Conservation (phyloP, 2,329 filamentous ascomycete species). For the Microsporum audouinii region DNA sequence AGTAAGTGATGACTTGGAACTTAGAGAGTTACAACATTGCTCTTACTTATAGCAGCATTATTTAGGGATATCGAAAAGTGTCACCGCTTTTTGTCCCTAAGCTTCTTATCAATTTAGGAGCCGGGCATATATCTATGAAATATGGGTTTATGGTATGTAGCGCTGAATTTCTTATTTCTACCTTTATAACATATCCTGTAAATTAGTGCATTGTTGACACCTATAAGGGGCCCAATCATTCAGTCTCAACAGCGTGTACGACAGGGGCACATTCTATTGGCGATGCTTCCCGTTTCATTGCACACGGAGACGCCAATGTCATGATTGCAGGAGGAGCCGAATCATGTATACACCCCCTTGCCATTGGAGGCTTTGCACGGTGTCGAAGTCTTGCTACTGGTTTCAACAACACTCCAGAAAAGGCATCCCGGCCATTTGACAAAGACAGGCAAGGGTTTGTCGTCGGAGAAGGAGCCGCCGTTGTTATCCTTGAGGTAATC, state of each 20-base stretch:
- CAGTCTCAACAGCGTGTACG: constrained; percentile 87
- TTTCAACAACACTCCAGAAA: constrained; percentile 60
- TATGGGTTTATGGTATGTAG: constrained; percentile 57
- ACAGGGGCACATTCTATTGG: constrained; percentile 92
- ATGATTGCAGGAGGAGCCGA: constrained; percentile 96
- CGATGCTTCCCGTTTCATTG: constrained; percentile 84
- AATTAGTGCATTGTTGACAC: background rate
- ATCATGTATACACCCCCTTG: constrained; percentile 88
- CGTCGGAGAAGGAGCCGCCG: constrained; percentile 80
- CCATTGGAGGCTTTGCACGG: constrained; percentile 81
- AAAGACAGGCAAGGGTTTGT: constrained; percentile 71
- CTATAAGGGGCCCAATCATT: constrained; percentile 70
- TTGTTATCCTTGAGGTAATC: constrained; percentile 65
- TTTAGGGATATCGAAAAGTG: constrained; percentile 78
- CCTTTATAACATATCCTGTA: background rate
- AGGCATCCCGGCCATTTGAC: constrained; percentile 82
- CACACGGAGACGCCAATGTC: constrained; percentile 80
- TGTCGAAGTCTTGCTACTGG: constrained; percentile 73
- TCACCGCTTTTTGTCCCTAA: constrained; percentile 89
- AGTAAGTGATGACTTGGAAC: constrained; percentile 39
- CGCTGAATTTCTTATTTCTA: background rate
- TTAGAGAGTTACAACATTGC: background rate
- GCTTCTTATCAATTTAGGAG: constrained; percentile 86
- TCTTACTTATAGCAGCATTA: constrained; percentile 2
- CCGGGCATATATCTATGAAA: constrained; percentile 88